These are phyloP conservation scores for Middelhovenomyces tepae DNA, from an alignment of 805 yeast species.

Conservation along the genomic window DNA sequence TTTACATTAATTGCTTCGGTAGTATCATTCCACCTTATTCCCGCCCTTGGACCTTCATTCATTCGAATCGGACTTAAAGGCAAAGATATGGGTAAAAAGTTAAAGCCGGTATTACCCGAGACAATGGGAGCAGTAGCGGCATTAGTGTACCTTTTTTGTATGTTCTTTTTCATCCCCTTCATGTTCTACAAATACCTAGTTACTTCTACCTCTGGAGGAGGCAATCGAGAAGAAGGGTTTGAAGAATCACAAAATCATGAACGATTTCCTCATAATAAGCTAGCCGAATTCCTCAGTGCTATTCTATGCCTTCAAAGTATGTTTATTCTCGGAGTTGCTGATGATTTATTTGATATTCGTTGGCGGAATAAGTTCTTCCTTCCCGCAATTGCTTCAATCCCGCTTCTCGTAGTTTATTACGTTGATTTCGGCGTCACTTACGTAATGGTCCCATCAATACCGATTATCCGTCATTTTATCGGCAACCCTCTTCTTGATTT, in stretches of 20 bases:
- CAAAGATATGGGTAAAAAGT: conserved; percentile 68
- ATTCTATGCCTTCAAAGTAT: conserved; percentile 77
- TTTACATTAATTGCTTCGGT: conserved; percentile 61
- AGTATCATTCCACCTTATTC: conserved; percentile 53
- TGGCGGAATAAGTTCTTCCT: conserved; percentile 97
- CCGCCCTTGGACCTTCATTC: conserved; percentile 57
- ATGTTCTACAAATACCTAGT: conserved; percentile 70
- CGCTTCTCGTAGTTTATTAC: conserved; percentile 81
- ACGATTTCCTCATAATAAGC: conserved; percentile 66
- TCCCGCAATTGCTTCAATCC: conserved; percentile 92
- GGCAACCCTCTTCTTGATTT: conserved; percentile 52
- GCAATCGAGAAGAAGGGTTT: conserved; percentile 39
- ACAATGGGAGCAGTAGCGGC: conserved; percentile 89
- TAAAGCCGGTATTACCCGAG: conserved; percentile 75
- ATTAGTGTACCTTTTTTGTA: conserved; percentile 64
- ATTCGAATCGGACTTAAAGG: conserved; percentile 78
- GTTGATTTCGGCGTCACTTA: conserved; percentile 91
- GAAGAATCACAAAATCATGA: conserved; percentile 16
- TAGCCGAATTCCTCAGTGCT: conserved; percentile 81
- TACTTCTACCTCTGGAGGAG: conserved; percentile 49
- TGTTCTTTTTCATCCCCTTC: conserved; percentile 83
- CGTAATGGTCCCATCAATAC: conserved; percentile 66
- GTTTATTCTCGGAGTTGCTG: conserved; percentile 78
- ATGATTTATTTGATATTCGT: conserved; percentile 88
- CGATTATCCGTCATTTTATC: background rate